Evolutionary conservation across 805 yeast genomes (phyloP).

Genomic region (Zygosaccharomyces rouxii): DNA sequence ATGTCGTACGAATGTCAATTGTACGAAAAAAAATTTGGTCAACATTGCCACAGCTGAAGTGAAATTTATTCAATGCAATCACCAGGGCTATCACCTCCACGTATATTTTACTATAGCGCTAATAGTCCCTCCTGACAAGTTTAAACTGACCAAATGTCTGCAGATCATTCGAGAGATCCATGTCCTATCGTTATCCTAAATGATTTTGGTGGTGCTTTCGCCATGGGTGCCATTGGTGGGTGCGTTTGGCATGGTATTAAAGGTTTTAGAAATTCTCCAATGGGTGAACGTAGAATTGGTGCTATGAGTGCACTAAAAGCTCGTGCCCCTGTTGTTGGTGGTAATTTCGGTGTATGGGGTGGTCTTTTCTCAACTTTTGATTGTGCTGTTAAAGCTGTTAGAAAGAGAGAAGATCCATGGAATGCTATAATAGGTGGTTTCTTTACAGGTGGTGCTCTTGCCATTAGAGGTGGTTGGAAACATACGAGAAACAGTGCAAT

Average conservation of each 20-base stretch:
- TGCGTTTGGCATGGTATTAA: conserved; percentile 98
- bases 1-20: neutral
- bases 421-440: conserved; percentile 97
- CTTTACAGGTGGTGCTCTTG: conserved; percentile 96
- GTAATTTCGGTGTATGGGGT: conserved; percentile 99
- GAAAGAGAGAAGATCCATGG: conserved; percentile 98
- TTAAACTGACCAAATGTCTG: conserved; percentile 51
- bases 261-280: conserved; percentile 97
- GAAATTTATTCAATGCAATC: neutral
- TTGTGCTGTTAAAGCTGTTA: conserved; percentile 89
- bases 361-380: conserved; percentile 94
- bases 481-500: conserved; percentile 95
- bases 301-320: conserved; percentile 87
- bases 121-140: neutral
- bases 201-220: conserved; percentile 98
- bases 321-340: conserved; percentile 97
- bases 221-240: conserved; percentile 99
- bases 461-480: conserved; percentile 98
- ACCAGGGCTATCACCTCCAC: neutral
- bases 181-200: conserved; percentile 94
- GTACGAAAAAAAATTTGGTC: neutral
- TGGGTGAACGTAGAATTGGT: conserved; percentile 91
- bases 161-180: conserved; percentile 98
- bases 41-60: neutral
- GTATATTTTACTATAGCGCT: neutral